Evolutionary conservation across 345 rosid genomes (phyloP).

Genomic region (Dipteronia sinensis): DNA sequence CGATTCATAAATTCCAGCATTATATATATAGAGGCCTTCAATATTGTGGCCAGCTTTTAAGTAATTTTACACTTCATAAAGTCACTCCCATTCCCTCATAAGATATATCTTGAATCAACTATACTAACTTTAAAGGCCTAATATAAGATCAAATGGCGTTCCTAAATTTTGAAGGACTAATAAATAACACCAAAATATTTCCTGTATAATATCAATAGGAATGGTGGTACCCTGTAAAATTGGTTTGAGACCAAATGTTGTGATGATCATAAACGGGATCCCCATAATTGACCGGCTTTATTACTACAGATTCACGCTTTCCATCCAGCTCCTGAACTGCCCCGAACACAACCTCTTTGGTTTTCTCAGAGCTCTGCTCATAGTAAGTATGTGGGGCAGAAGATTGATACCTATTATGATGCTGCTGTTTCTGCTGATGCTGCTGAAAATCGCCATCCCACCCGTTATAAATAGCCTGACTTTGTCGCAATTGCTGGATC

Average conservation of each 20-base stretch:
- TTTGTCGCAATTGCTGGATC: constrained; percentile 83
- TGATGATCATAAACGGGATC: constrained; percentile 48
- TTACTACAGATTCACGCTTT: constrained; percentile 40
- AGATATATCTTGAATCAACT: constrained; percentile 14
- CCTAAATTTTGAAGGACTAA: constrained; percentile 19
- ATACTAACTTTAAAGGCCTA: constrained; percentile 19
- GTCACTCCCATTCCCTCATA: constrained; percentile 11
- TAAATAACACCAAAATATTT: constrained; percentile 25
- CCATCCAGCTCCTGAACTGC: constrained; percentile 77
- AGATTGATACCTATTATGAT: constrained; percentile 71
- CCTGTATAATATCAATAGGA: constrained; percentile 41
- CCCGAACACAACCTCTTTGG: constrained; percentile 82
- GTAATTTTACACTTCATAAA: constrained; percentile 9
- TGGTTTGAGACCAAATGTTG: constrained; percentile 47
- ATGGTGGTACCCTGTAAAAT: constrained; percentile 40
- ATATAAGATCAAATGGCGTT: constrained; percentile 18
- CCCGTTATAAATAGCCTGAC: constrained; percentile 68
- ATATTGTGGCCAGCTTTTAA: constrained; percentile 16
- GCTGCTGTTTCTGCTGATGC: constrained; percentile 56
- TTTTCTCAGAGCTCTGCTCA: constrained; percentile 75
- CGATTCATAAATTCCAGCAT: constrained; percentile 17
- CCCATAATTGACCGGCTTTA: constrained; percentile 65
- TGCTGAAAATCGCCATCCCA: constrained; percentile 65
- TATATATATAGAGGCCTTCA: constrained; percentile 5
- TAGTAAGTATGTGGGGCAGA: constrained; percentile 72